Evolutionary conservation across 2,329 filamentous ascomycete species (phyloP).

Genomic region (Macrophomina tecta): DNA sequence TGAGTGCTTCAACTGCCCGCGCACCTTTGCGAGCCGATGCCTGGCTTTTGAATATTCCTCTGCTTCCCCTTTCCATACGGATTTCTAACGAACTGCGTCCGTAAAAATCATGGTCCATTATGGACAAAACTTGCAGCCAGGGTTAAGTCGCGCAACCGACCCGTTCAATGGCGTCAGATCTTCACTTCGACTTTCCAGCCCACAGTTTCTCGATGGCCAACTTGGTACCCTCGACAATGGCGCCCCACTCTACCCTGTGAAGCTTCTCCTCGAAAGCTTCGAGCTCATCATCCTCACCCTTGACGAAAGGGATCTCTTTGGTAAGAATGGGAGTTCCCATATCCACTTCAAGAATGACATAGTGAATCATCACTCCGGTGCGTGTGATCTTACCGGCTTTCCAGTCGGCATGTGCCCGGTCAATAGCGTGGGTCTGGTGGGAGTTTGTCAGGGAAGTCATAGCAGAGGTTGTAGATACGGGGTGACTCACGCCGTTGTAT

Average conservation of each 20-base stretch:
- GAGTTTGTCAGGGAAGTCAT: not conserved
- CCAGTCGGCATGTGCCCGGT: constrained; percentile 77
- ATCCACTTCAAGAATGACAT: constrained; percentile 79
- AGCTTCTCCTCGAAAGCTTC: constrained; percentile 73
- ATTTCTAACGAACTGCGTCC: not conserved
- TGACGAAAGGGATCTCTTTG: constrained; percentile 69
- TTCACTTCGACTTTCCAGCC: constrained; percentile 13
- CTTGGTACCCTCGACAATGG: constrained; percentile 77
- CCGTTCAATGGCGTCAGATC: not conserved
- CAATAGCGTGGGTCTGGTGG: constrained; percentile 67
- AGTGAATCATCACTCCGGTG: constrained; percentile 88
- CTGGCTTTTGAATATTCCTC: too few species aligned
- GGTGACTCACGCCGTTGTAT: constrained; percentile 67
- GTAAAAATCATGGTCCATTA: too few species aligned
- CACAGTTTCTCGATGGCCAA: constrained; percentile 25
- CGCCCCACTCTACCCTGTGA: constrained; percentile 75
- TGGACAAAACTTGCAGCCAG: not conserved
- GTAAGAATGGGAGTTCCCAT: constrained; percentile 75
- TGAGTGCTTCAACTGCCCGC: not conserved
- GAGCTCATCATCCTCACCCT: constrained; percentile 66
- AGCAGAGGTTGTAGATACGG: not conserved
- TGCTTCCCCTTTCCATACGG: not conserved
- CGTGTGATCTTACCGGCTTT: constrained; percentile 68
- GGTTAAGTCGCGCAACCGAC: not conserved
- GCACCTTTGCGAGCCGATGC: not conserved